Percentiles rank a stretch among this genome's conserved stretches.
Evolutionary conservation across 257 asterid species (phyloP).

Genomic region (Penstemon barbatus): DNA sequence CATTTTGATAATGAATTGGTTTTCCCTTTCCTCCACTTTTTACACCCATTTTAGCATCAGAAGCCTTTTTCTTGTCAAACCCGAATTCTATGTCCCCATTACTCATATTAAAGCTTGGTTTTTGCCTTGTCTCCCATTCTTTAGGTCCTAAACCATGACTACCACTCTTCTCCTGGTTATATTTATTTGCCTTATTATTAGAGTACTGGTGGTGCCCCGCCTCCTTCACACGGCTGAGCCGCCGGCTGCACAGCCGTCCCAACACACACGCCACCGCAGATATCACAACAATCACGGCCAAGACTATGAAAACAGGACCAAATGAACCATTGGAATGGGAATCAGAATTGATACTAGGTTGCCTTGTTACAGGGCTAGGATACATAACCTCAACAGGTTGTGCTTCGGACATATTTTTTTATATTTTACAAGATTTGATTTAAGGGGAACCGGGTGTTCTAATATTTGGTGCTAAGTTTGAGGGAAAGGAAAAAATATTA

Average conservation of each 20-base stretch:
- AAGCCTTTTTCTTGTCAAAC: constrained; percentile 40
- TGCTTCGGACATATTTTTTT: constrained; percentile 42
- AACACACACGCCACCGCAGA: constrained; percentile 65
- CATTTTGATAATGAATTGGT: constrained; percentile 27
- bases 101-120: constrained; percentile 41
- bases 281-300: constrained; percentile 66
- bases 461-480: background rate
- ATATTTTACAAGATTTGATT: background rate
- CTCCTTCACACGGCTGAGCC: constrained; percentile 39
- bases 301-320: constrained; percentile 66
- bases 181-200: constrained; percentile 22
- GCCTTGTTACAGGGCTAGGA: constrained; percentile 46
- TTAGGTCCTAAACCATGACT: constrained; percentile 28
- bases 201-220: constrained; percentile 27
- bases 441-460: background rate
- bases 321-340: constrained; percentile 67
- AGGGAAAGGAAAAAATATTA: background rate
- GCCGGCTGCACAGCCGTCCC: constrained; percentile 66
- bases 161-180: background rate
- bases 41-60: constrained; percentile 35
- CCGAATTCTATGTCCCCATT: constrained; percentile 81
- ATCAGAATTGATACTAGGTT: constrained; percentile 29
- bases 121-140: constrained; percentile 47
- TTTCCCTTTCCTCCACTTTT: constrained; percentile 33
- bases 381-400: constrained; percentile 50